Base-by-base conservation (phyloP, 345 rosid genomes). In the Cardamine resedifolia region DNA sequence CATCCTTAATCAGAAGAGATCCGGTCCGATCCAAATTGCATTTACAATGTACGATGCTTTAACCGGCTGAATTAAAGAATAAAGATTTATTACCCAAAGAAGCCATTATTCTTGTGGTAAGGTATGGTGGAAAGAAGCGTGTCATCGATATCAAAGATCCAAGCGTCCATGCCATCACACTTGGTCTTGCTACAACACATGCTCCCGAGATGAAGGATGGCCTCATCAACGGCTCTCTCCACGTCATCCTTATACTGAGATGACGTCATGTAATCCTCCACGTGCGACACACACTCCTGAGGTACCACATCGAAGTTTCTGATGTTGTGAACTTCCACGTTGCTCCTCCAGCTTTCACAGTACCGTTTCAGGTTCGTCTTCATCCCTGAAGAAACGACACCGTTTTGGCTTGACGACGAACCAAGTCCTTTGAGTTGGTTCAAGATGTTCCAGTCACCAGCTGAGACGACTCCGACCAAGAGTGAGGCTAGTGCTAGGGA, bases 291-390 rank as follows among this genome's bases (percentile, higher is more conserved):
- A 64, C 93, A 90, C 57, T 90, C 96, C 57, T 85, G 85, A 1
- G 96, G 96, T 62, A 90, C 88, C 2, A 84, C 87, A 9, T 84
- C 77, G 67, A 82, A 90, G 6, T 64, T 87, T 58, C 84, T 82
- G 6, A 90, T 81, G 83, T 90, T 90, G 87, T 88, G 52, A 0
- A 86, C 57, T 81, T 90, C 96, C 5, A 90, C 96, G 77, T 85
- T 90, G 27, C 81, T 66, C 78, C 96, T 90, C 96, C 93, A 88
- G 63, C 96, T 85, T 78, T 86, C 86, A 31, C 93, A 90, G 55
- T 88, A 90, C 3, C 63, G 74, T 52, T 84, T 76, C 80, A 84
- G 66, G 68, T 73, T 71, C 20, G 63, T 57, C 12, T 59, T 21
- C 53, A 60, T 53, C 67, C 2, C 24, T 43, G 56, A 49, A 14